Base-by-base conservation (phyloP, 345 rosid species). In the Viola odorata region DNA sequence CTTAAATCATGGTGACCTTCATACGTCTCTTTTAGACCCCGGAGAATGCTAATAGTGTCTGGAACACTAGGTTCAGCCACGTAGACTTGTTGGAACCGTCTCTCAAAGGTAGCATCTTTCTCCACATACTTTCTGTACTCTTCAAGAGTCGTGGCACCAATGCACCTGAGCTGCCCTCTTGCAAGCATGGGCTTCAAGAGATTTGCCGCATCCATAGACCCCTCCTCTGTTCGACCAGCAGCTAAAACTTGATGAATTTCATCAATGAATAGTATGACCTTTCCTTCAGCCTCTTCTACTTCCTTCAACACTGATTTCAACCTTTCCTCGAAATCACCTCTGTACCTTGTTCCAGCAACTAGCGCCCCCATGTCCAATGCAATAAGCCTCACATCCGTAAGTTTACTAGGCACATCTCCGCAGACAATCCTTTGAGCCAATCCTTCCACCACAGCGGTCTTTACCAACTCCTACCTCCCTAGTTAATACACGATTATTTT, bases 1-100 rank as follows among this genome's bases (percentile, higher is more conserved):
- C 92, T 69, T n/a, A 92, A 96, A 79, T 96, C 98, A 61, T 92
- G 98, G 58, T 89, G 98, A 12, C 96, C 98, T 62, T 89, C 98
- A 7, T 87, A 92, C 50, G 68, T 92, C 82, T 92, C 98, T 44
- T 92, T 92, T 70, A 92, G 77, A 8, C 96, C 98, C 71, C 98
- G 79, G 12, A 92, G 89, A 23, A 92, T 89, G 81, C 83, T 92
- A 4, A 89, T 74, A 0, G 98, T 85, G 50, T 92, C 98, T 1
- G 75, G 17, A 49, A 87, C 98, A 49, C 96, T 92, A 8, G 96
- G 98, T 70, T 92, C 96, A 13, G 98, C 94, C 23, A 89, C 96
- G 72, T 82, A 92, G 5, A 89, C 96, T 60, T 89, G 91, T 16
- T 92, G 98, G 53, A 92, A 92, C 77, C 98, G 76, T 70, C 96